A percentile compares a stretch with the other conserved stretches of the same genome.
phyloP scores from a whole-genome alignment of 2,329 filamentous ascomycete species.

The Pseudogymnoascus sp. region DNA sequence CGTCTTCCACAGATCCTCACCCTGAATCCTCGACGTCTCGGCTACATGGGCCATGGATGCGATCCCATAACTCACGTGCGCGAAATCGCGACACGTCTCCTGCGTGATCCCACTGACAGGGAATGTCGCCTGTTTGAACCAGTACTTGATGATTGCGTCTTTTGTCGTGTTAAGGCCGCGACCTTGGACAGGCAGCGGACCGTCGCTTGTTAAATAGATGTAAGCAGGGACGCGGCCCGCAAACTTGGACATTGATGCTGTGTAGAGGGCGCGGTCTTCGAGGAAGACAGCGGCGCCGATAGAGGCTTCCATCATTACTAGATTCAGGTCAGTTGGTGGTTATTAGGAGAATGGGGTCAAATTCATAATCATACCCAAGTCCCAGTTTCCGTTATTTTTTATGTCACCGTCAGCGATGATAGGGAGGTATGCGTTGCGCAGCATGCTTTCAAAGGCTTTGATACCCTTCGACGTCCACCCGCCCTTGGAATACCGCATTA shows the following conservation, averaged over 20 bases:
- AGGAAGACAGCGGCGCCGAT: constrained; percentile 26
- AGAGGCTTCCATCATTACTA: constrained; percentile 26
- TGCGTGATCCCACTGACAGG: constrained; percentile 21
- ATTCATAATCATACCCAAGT: constrained; percentile 22
- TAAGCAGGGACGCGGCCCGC: constrained; percentile 25
- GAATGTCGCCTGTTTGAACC: constrained; percentile 17
- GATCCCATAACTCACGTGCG: constrained; percentile 27
- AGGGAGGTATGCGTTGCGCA: constrained; percentile 27
- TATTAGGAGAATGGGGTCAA: background rate
- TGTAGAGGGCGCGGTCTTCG: constrained; percentile 23
- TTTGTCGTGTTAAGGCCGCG: constrained; percentile 13
- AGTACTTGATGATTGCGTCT: constrained; percentile 16
- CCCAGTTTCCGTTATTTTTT: constrained; percentile 26
- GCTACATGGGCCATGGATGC: constrained; percentile 27
- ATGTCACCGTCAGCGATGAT: constrained; percentile 19
- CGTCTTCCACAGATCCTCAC: constrained; percentile 23
- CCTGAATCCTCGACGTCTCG: constrained; percentile 28
- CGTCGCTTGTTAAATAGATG: constrained; percentile 26
- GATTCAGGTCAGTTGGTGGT: background rate
- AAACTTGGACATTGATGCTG: constrained; percentile 25
- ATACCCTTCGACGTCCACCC: constrained; percentile 23
- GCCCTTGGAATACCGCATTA: constrained; percentile 26
- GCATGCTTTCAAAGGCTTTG: constrained; percentile 24
- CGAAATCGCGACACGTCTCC: constrained; percentile 29
- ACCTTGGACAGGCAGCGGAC: constrained; percentile 20